Base-by-base conservation (phyloP, 345 rosid species). In the Carallia pectinifolia region DNA sequence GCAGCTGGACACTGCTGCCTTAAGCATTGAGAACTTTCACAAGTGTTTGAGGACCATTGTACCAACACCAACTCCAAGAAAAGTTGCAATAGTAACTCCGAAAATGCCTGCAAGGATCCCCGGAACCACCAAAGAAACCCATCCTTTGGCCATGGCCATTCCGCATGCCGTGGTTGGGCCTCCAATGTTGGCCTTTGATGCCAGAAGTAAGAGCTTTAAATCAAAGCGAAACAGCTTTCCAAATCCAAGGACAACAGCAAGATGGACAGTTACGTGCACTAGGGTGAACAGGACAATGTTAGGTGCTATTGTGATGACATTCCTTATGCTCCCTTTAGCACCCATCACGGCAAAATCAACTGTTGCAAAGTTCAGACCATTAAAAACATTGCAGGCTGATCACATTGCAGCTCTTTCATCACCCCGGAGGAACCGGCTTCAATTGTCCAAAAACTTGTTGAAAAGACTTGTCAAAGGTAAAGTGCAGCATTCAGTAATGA, bases 91-190 rank as follows among this genome's bases (percentile, higher is more conserved):
- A 69, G 92, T 66, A 44, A 87, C 74, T 27, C 96, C 92, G 0
- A 90, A 86, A 73, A 90, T 87, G 66, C 92, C 92, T 0, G 84
- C 85, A 29, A 92, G 94, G 76, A 92, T 90, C 5, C 79, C 90
- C 0, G 98, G 91, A 56, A 92, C 90, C n/a, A 90, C 84, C 63
- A 90, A 62, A 13, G 92, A 88, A 62, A 56, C 68, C 92, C 91
- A 92, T 61, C 92, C 92, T 86, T 90, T 89, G 37, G 93, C 89
- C 0, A 88, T 85, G 61, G 93, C 93, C 95, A 92, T 92, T 74
- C 90, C 98, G 60, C 91, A 87, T 0, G 96, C 98, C 4, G 96
- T 90, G 6, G 96, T 86, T n/a, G 98, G 96, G 13, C 98, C 97
- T 30, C 95, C 98, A 0, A 92, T 48, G 61, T 92, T 90, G 40